Percentiles rank a stretch among this genome's conserved stretches.
Conservation (phyloP, 139 green algal genomes). For the Chlamydomonas urium region DNA sequence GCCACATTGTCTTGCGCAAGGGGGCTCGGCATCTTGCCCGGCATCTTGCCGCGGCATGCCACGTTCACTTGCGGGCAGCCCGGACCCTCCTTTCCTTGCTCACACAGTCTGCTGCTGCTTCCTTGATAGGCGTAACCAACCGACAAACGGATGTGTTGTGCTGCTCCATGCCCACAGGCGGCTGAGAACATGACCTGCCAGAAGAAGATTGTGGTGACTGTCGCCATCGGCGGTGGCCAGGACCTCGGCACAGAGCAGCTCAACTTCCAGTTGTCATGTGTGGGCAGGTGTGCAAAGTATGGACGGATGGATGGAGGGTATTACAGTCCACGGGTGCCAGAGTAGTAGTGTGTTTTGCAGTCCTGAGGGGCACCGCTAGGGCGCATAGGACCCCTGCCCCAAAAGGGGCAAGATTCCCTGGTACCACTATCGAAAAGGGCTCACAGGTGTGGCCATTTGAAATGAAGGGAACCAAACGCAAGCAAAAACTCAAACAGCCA, state of each 20-base stretch:
- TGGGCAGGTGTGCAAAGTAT: conserved; percentile 49
- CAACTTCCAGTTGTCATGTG: conserved; percentile 54
- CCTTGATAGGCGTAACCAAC: too few relatives aligned
- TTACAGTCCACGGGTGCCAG: too few relatives aligned
- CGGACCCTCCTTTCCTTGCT: too few relatives aligned
- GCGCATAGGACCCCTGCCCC: neutral
- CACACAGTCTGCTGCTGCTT: neutral
- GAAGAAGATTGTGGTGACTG: conserved; percentile 65
- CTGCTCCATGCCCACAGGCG: neutral
- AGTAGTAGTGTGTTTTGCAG: neutral
- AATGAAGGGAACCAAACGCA: too few relatives aligned
- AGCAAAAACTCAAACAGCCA: too few relatives aligned
- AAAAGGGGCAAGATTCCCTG: neutral
- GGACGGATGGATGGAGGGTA: neutral
- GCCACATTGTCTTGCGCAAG: too few relatives aligned
- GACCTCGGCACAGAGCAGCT: conserved; percentile 49
- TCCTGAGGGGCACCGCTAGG: neutral
- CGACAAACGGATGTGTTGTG: neutral
- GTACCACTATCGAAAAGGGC: neutral
- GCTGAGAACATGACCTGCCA: conserved; percentile 33
- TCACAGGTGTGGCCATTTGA: neutral
- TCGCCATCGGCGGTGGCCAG: conserved; percentile 49
- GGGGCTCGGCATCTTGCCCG: too few relatives aligned
- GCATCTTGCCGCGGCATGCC: too few relatives aligned
- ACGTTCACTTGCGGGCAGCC: too few relatives aligned